Conservation (phyloP, 306 rosid genomes). For the Vachellia pachyceras region DNA sequence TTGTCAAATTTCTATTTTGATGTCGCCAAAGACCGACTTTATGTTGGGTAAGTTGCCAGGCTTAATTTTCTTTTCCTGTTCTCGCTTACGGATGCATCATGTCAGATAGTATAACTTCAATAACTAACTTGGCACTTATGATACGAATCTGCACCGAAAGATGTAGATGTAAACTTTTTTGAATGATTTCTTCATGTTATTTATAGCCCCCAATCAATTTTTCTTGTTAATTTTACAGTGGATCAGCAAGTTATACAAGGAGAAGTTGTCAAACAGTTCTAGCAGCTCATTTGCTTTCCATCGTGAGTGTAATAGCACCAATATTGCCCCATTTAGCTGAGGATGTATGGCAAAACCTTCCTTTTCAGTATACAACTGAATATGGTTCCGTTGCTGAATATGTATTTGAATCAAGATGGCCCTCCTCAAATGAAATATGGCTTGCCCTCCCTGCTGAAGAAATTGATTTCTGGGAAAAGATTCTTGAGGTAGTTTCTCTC, state of each 20-base stretch:
- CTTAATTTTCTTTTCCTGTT: neutral
- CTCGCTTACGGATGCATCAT: neutral
- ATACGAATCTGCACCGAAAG: neutral
- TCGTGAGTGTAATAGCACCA: slow-evolving; percentile 80
- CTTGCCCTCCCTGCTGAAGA: slow-evolving; percentile 74
- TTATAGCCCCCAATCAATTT: slow-evolving; percentile 1
- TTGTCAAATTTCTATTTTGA: slow-evolving; percentile 93
- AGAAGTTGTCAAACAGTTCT: slow-evolving; percentile 98
- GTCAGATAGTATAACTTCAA: slow-evolving; percentile 1
- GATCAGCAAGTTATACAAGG: slow-evolving; percentile 83
- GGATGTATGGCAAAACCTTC: slow-evolving; percentile 98
- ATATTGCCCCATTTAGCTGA: slow-evolving; percentile 99
- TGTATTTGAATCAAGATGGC: slow-evolving; percentile 96
- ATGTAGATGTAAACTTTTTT: slow-evolving; percentile 12
- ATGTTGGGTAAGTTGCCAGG: slow-evolving; percentile 74
- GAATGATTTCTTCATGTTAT: slow-evolving; percentile 6
- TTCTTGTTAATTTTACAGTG: slow-evolving; percentile 56
- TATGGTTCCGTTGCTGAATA: slow-evolving; percentile 80
- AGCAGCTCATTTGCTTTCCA: slow-evolving; percentile 80
- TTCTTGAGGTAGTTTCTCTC: slow-evolving; percentile 77
- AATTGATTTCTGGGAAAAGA: slow-evolving; percentile 73
- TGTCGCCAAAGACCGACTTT: slow-evolving; percentile 97
- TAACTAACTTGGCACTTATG: neutral
- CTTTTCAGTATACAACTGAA: slow-evolving; percentile 64
- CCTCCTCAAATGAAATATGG: slow-evolving; percentile 71